Percentiles rank a stretch among this genome's conserved stretches.
Conservation (phyloP, 805 yeast species). For the Saturnispora hagleri region DNA sequence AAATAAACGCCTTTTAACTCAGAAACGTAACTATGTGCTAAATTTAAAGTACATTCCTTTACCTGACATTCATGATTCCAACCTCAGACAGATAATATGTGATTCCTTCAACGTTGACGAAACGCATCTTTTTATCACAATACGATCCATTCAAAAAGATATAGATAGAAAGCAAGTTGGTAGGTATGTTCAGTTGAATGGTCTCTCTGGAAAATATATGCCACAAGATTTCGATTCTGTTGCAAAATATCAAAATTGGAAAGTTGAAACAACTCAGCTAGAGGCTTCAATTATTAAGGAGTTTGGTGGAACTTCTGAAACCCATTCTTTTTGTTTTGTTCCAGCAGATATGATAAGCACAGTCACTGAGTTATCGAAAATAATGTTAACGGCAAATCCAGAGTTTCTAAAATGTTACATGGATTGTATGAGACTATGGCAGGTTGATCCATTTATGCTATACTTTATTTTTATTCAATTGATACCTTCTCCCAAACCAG, state of each 20-base stretch:
- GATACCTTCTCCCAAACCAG: slow-evolving; percentile 2
- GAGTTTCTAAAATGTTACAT: slow-evolving; percentile 20
- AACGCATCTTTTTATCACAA: neutral
- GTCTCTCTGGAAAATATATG: slow-evolving; percentile 4
- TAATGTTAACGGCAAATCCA: slow-evolving; percentile 16
- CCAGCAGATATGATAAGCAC: slow-evolving; percentile 9
- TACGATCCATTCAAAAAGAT: neutral
- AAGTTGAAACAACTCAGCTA: slow-evolving; percentile 7
- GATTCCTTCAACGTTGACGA: slow-evolving; percentile 8
- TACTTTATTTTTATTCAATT: slow-evolving; percentile 13
- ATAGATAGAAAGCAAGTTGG: slow-evolving; percentile 9
- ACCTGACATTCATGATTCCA: slow-evolving; percentile 14
- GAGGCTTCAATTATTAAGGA: slow-evolving; percentile 8
- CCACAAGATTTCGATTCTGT: slow-evolving; percentile 12
- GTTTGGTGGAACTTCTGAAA: neutral
- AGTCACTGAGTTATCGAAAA: slow-evolving; percentile 9
- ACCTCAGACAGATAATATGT: slow-evolving; percentile 8
- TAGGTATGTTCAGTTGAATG: slow-evolving; percentile 2
- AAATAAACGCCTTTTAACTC: slow-evolving; percentile 4
- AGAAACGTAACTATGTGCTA: slow-evolving; percentile 9
- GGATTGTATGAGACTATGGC: slow-evolving; percentile 25
- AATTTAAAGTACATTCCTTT: slow-evolving; percentile 9
- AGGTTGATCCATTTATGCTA: slow-evolving; percentile 24
- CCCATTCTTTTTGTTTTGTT: neutral
- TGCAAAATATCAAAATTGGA: slow-evolving; percentile 14